A percentile compares a stretch with the other conserved stretches of the same genome.
Conservation (phyloP, 352 stramenopile genomes). For the Phytopythium ostracodes region DNA sequence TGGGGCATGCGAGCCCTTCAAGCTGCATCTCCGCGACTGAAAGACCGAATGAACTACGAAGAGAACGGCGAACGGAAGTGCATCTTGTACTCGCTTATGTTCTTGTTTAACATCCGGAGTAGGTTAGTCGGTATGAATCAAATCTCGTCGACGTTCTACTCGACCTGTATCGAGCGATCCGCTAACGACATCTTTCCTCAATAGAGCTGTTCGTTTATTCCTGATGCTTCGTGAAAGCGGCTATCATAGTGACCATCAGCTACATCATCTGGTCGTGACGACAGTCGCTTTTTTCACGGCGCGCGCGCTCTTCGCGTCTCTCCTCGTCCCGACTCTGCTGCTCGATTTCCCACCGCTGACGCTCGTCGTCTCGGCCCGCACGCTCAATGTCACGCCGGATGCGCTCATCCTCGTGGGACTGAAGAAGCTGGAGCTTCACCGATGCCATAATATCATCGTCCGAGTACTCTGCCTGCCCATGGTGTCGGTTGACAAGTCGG, state of each 20-base stretch:
- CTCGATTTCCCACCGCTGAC: neutral
- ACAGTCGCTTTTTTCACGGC: neutral
- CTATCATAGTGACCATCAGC: neutral
- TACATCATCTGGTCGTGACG: conserved; percentile 1
- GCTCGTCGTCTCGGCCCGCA: neutral
- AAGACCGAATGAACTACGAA: neutral
- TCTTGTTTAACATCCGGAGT: neutral
- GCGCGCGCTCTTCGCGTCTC: neutral
- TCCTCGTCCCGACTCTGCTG: neutral
- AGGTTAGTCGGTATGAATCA: neutral
- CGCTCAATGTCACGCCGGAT: neutral
- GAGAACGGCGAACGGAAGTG: neutral
- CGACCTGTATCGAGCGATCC: neutral
- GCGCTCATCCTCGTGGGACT: neutral
- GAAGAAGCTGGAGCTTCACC: neutral
- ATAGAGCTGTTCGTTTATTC: neutral
- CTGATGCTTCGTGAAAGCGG: neutral
- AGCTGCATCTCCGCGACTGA: neutral
- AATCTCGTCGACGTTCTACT: conserved; percentile 1
- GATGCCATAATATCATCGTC: neutral
- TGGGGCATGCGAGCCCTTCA: neutral
- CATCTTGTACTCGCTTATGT: neutral
- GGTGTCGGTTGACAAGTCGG: neutral
- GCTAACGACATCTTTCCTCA: neutral
- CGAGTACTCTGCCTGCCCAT: neutral